Percentiles rank a stretch among this genome's conserved stretches.
These are phyloP conservation scores for Ogataea wickerhamii DNA, from an alignment of 805 yeast species.

Conservation along the genomic window DNA sequence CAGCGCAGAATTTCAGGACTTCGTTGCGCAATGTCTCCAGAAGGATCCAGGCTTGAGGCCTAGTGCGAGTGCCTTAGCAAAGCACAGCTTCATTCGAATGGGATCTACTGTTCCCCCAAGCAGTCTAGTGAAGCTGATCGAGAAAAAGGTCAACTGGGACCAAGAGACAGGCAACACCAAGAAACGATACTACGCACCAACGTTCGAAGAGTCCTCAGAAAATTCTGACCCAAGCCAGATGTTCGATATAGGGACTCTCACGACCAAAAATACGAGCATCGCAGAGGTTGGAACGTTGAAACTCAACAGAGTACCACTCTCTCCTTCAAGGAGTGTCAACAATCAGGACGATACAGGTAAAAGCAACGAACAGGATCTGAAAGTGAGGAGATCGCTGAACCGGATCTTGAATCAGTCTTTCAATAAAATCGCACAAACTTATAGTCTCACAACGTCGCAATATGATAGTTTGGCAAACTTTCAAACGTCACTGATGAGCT, in stretches of 20 bases:
- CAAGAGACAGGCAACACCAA: conserved; percentile 28
- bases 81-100: conserved; percentile 55
- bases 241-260: conserved; percentile 14
- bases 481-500: conserved; percentile 34
- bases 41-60: conserved; percentile 69
- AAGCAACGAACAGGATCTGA: conserved; percentile 10
- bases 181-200: conserved; percentile 34
- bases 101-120: conserved; percentile 35
- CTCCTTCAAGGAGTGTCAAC: conserved; percentile 14
- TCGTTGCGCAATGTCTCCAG: conserved; percentile 65
- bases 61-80: conserved; percentile 55
- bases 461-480: conserved; percentile 42
- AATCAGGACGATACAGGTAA: conserved; percentile 3
- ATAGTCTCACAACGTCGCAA: conserved; percentile 52
- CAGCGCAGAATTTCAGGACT: conserved; percentile 52
- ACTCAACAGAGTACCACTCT: conserved; percentile 12
- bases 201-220: conserved; percentile 12
- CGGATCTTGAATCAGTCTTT: conserved; percentile 41
- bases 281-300: conserved; percentile 10
- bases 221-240: conserved; percentile 1
- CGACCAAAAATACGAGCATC: neutral
- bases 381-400: conserved; percentile 29
- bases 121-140: conserved; percentile 37
- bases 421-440: conserved; percentile 42
- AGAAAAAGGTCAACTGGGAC: conserved; percentile 43